Base-by-base conservation (phyloP, 495 filamentous ascomycete species). In the Trichoderma asperelloides region DNA sequence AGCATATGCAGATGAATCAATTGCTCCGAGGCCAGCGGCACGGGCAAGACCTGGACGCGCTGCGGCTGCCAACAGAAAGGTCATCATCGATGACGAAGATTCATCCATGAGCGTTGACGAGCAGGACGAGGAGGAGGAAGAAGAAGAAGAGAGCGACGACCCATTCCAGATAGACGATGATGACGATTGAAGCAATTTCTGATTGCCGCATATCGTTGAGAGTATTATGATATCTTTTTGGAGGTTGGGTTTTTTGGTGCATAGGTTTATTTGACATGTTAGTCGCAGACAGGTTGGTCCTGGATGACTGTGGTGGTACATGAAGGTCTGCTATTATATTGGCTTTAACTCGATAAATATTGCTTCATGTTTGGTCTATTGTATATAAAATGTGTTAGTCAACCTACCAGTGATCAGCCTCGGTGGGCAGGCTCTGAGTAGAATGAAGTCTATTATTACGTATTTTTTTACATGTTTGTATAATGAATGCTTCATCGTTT, bases 11-110 rank as follows among this genome's bases (percentile, higher is more conserved):
- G 75, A 74, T 16, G 79, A 80, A 25, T 69, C 67, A 2, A 74
- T 77, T 15, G 74, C 79, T 8, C 78, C 77, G 18, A 78, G 78
- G 7, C 75, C 75, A 13, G 76, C 72, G 70, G 76, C 82, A 18
- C 77, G 79, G 33, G 72, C 71, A 28, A 70, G 82, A 30, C 82
- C 82, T 3, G 79, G 81, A 1, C 77, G 81, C 2, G 80, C 81
- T 13, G 79, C 81, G 0, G 76, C 78, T 5, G 71, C 76, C 8
- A 82, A 76, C 69, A 66, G 70, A 55, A 81, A 75, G 70, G 74
- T 77, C 40, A 47, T 81, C 70, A 73, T 78, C 37, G 73, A 78
- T 25, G 80, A 82, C 45, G 80, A 82, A 28, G 79, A 81, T 11
- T 78, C 80, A 9, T 74, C 73, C 63, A 70, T 74, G 18, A 47